Evolutionary conservation across 1,284 basidiomycete species (phyloP).

Genomic region (Lentinula novae-zelandiae): DNA sequence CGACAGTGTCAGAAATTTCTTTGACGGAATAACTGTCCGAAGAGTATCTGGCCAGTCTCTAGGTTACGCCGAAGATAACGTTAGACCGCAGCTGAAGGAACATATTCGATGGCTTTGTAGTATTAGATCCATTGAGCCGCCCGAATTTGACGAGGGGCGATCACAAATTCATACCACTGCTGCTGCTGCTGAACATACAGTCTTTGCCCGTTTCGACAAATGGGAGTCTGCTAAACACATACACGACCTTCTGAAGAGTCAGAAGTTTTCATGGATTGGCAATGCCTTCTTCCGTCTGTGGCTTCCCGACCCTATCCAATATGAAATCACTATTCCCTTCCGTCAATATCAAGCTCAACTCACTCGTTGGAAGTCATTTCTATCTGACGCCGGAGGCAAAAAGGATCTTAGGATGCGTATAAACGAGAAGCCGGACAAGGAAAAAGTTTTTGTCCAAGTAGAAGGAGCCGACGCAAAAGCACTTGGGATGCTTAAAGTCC

Average conservation of each 20-base stretch:
- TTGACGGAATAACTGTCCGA: constrained; percentile 10
- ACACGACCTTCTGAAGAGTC: constrained; percentile 27
- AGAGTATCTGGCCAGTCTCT: constrained; percentile 12
- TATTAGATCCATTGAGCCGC: not conserved
- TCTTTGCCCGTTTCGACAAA: constrained; percentile 38
- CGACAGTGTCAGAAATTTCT: constrained; percentile 18
- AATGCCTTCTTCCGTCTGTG: constrained; percentile 29
- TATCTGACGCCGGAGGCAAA: constrained; percentile 13
- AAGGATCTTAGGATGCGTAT: constrained; percentile 9
- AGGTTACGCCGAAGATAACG: constrained; percentile 15
- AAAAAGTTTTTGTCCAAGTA: constrained; percentile 30
- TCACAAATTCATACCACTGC: not conserved
- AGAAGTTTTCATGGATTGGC: constrained; percentile 23
- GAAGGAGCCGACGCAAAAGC: constrained; percentile 41
- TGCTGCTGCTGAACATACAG: constrained; percentile 17
- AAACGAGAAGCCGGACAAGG: not conserved
- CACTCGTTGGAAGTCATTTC: constrained; percentile 41
- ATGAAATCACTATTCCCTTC: constrained; percentile 39
- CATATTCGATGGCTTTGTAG: constrained; percentile 1
- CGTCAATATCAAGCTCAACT: constrained; percentile 50
- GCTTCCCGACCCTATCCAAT: constrained; percentile 40
- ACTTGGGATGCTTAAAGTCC: constrained; percentile 53
- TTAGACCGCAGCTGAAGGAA: not conserved
- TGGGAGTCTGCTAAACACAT: constrained; percentile 44
- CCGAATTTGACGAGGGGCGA: not conserved